phyloP scores from a whole-genome alignment of 306 rosid species.

The Cucurbita moschata region DNA sequence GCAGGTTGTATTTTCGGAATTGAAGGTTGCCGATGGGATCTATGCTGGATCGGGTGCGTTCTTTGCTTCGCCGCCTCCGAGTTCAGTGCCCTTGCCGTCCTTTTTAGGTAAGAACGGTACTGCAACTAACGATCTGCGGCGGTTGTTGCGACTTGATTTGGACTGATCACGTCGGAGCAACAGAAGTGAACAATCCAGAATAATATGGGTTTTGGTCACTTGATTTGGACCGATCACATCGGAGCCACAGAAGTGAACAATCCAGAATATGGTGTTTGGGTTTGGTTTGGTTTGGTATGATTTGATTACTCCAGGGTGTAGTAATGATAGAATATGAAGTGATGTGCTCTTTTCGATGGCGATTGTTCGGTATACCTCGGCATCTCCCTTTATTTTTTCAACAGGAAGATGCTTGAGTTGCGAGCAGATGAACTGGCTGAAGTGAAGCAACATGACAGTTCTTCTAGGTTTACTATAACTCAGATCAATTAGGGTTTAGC shows the following conservation, averaged over 20 bases:
- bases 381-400: slow-evolving; percentile 71
- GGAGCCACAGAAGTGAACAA: not conserved
- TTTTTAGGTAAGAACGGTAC: slow-evolving; percentile 37
- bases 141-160: slow-evolving; percentile 44
- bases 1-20: slow-evolving; percentile 41
- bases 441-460: slow-evolving; percentile 1
- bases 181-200: not conserved
- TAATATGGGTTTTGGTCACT: not conserved
- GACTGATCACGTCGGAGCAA: slow-evolving; percentile 1
- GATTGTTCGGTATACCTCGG: slow-evolving; percentile 22
- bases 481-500: not conserved
- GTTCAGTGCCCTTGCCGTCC: slow-evolving; percentile 55
- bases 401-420: slow-evolving; percentile 37
- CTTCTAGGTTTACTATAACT: not conserved
- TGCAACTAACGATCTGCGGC: slow-evolving; percentile 40
- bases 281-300: not conserved
- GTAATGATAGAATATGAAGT: not conserved
- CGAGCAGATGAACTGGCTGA: slow-evolving; percentile 11
- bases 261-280: not conserved
- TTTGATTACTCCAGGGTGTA: not conserved
- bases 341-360: not conserved
- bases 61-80: slow-evolving; percentile 57
- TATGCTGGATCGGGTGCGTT: slow-evolving; percentile 46
- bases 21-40: slow-evolving; percentile 21
- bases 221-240: not conserved